Evolutionary conservation across 768 basidiomycete species (phyloP).

Genomic region (Serendipita sp.): DNA sequence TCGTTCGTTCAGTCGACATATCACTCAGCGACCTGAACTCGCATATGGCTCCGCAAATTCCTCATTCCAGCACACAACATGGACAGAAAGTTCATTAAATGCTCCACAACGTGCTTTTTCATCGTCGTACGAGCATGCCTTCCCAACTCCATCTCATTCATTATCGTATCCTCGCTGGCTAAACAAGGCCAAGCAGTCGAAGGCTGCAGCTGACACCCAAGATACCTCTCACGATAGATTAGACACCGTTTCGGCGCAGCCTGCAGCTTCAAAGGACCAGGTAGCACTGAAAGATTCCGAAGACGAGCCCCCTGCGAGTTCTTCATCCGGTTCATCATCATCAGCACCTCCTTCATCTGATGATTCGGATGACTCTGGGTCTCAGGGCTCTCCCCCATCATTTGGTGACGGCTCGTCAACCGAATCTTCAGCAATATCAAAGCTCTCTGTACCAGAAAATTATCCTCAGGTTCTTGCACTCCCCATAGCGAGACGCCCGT

Average conservation of each 20-base stretch:
- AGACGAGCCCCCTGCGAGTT: slow-evolving; percentile 12
- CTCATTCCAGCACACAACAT: not conserved
- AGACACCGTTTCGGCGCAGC: slow-evolving; percentile 14
- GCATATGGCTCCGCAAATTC: not conserved
- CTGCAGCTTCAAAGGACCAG: slow-evolving; percentile 20
- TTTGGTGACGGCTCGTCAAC: slow-evolving; percentile 14
- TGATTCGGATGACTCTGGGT: slow-evolving; percentile 25
- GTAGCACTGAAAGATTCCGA: slow-evolving; percentile 13
- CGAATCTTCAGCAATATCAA: slow-evolving; percentile 42
- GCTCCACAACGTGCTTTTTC: not conserved
- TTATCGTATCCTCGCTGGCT: slow-evolving; percentile 21
- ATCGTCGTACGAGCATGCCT: slow-evolving; percentile 1
- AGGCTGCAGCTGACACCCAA: slow-evolving; percentile 7
- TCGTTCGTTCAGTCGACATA: not conserved
- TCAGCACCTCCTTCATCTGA: slow-evolving; percentile 24
- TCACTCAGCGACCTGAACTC: slow-evolving; percentile 3
- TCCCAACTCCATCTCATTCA: slow-evolving; percentile 8
- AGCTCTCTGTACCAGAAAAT: slow-evolving; percentile 72
- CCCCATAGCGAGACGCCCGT: slow-evolving; percentile 85
- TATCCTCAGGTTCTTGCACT: slow-evolving; percentile 93
- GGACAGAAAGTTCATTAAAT: not conserved
- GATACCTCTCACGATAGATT: slow-evolving; percentile 9
- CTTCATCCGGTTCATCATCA: slow-evolving; percentile 25
- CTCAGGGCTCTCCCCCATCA: slow-evolving; percentile 24
- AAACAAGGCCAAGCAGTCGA: slow-evolving; percentile 11